Evolutionary conservation across 2,329 filamentous ascomycete genomes (phyloP), one percentile per base, ranked within the genome.

Genomic region (Phaeomoniella chlamydospora): DNA sequence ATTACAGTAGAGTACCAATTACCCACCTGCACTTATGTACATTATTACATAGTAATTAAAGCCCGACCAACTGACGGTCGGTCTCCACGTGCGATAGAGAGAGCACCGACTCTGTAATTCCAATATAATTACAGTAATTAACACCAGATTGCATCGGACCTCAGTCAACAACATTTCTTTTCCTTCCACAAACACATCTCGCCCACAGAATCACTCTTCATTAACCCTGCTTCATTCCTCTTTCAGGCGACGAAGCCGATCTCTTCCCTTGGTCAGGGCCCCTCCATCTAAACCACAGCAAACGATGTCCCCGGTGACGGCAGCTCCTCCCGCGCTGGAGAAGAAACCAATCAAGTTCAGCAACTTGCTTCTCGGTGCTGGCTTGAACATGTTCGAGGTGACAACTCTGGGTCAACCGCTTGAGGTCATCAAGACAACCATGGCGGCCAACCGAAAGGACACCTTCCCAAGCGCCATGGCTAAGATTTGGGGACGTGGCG

Each of bases 311-410:
- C 64, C 70, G 55, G n/a, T n/a, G 6, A 9, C 22, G 6, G 22
- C 22, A 26, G 22, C 22, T 26, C 22, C 41, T 46, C 41, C 39
- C 41, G 65, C 60, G 62, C 68, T 92, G 59, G 87, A 94, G 80
- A 96, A 96, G 82, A 96, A 96, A 77, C 90, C 90, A 48, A 75
- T 98, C 75, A 96, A 94, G 77, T 96, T 96, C 74, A 94, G 86
- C 70, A 98, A 98, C 69, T 64, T 98, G 74, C 70, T 98, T 55
- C 76, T 94, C 53, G 87, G 87, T 56, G 83, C 84, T 57, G 84
- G 86, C 51, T 74, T 94, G 66, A 94, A 94, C 72, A 68, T 94
- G 74, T 94, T 94, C 62, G 87, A 94, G 60, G 76, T 80, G 53
- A 78, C 76, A 45, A 72, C 76, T 46, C 63, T 80, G 55, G 76